These are phyloP conservation scores for Hyaloscypha hepaticicola DNA, from an alignment of 495 filamentous ascomycete species.

Conservation along the genomic window DNA sequence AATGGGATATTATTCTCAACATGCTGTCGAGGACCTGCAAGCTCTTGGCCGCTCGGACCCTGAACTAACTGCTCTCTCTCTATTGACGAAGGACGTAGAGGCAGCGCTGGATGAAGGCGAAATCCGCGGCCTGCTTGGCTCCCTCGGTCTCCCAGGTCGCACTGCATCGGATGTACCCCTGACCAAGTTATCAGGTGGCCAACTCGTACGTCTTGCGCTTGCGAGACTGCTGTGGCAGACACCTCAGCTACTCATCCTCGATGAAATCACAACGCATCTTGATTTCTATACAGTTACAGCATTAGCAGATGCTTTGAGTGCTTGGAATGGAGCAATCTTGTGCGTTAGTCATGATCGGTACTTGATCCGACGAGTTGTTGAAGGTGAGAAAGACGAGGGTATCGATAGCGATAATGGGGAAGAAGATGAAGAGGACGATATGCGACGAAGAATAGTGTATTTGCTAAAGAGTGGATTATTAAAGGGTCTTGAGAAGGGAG, in stretches of 20 bases:
- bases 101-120: constrained; percentile 59
- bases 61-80: constrained; percentile 58
- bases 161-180: constrained; percentile 70
- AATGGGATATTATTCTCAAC: constrained; percentile 75
- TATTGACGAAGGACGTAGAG: constrained; percentile 44
- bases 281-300: constrained; percentile 75
- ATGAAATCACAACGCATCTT: constrained; percentile 85
- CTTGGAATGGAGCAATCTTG: constrained; percentile 69
- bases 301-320: constrained; percentile 60
- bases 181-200: constrained; percentile 67
- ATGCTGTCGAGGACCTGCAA: constrained; percentile 68
- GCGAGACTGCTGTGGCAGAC: constrained; percentile 63
- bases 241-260: constrained; percentile 74
- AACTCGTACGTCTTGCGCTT: constrained; percentile 74
- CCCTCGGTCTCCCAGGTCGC: constrained; percentile 64
- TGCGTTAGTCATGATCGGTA: constrained; percentile 78
- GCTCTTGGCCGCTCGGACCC: constrained; percentile 43
- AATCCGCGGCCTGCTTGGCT: constrained; percentile 57
- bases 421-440: constrained; percentile 38
- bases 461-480: constrained; percentile 57
- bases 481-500: constrained; percentile 54
- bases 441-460: constrained; percentile 57
- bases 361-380: constrained; percentile 65
- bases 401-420: constrained; percentile 42
- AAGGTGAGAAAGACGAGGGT: constrained; percentile 57